Percentiles rank a stretch among this genome's conserved stretches.
These are phyloP conservation scores for Populus hybrid DNA, from an alignment of 441 rosid genomes.

Conservation along the genomic window DNA sequence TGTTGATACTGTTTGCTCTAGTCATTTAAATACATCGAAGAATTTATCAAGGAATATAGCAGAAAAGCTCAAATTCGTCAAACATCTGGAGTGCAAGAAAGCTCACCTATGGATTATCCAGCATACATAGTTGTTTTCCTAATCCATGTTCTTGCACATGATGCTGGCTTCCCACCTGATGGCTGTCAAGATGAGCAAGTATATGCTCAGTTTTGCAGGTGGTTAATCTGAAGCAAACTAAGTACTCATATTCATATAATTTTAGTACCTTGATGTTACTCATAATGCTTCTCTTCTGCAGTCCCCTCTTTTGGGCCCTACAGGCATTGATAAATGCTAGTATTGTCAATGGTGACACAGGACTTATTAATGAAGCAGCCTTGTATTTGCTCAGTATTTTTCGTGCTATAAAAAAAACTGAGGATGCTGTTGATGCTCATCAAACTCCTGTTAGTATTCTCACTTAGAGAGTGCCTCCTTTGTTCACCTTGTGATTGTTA, in stretches of 20 bases:
- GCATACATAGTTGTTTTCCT: slow-evolving; percentile 74
- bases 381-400: slow-evolving; percentile 53
- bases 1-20: slow-evolving; percentile 32
- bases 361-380: slow-evolving; percentile 42
- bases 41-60: slow-evolving; percentile 57
- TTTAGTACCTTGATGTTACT: slow-evolving; percentile 15
- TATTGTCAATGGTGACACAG: slow-evolving; percentile 40
- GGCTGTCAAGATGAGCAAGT: slow-evolving; percentile 66
- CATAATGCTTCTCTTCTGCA: slow-evolving; percentile 42
- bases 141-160: slow-evolving; percentile 87
- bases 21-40: slow-evolving; percentile 71
- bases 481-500: background rate
- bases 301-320: slow-evolving; percentile 69
- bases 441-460: slow-evolving; percentile 66
- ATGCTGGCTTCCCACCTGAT: slow-evolving; percentile 61
- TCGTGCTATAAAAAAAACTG: slow-evolving; percentile 86
- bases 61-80: slow-evolving; percentile 48
- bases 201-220: slow-evolving; percentile 64
- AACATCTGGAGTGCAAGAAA: slow-evolving; percentile 44
- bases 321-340: slow-evolving; percentile 46
- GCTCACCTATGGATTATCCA: slow-evolving; percentile 57
- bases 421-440: slow-evolving; percentile 72
- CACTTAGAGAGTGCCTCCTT: background rate
- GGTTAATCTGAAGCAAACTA: slow-evolving; percentile 11
- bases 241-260: slow-evolving; percentile 3